These are phyloP conservation scores for Pluteus cervinus DNA, from an alignment of 768 basidiomycete species.

Conservation along the genomic window DNA sequence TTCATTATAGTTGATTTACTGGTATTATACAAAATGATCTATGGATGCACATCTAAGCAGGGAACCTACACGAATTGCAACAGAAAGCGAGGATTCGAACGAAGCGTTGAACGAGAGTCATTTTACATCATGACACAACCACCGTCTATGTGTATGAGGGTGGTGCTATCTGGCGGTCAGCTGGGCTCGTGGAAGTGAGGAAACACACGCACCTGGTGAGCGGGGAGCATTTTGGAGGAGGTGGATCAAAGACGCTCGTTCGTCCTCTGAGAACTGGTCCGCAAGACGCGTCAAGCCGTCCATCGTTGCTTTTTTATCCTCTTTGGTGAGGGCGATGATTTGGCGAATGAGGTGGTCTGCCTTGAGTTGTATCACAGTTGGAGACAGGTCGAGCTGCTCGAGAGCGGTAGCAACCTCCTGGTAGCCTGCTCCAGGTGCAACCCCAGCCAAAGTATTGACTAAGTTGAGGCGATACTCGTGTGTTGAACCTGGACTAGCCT, in stretches of 20 bases:
- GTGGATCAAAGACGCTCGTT: slow-evolving; percentile 52
- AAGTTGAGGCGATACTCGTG: slow-evolving; percentile 61
- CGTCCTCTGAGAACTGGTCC: slow-evolving; percentile 70
- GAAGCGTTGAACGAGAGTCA: too few relatives aligned
- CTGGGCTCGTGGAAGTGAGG: not conserved
- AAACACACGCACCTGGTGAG: slow-evolving; percentile 46
- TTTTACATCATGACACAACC: too few relatives aligned
- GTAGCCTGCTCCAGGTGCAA: slow-evolving; percentile 47
- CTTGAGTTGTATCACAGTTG: slow-evolving; percentile 58
- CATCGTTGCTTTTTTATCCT: slow-evolving; percentile 72
- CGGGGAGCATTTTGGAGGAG: slow-evolving; percentile 55
- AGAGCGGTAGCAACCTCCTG: slow-evolving; percentile 57
- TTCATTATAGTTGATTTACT: too few relatives aligned
- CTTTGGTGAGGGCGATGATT: slow-evolving; percentile 61
- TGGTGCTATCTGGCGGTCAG: slow-evolving; percentile 20
- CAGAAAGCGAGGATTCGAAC: too few relatives aligned
- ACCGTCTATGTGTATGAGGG: slow-evolving; percentile 33
- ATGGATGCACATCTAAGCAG: too few relatives aligned
- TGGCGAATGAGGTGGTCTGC: slow-evolving; percentile 63
- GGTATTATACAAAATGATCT: too few relatives aligned
- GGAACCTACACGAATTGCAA: too few relatives aligned
- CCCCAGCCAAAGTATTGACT: slow-evolving; percentile 54
- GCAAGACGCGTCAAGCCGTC: slow-evolving; percentile 68
- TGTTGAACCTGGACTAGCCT: slow-evolving; percentile 67
- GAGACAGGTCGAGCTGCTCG: slow-evolving; percentile 64